Base-by-base conservation (phyloP, 148 eudicot species). In the Cornus suecica region DNA sequence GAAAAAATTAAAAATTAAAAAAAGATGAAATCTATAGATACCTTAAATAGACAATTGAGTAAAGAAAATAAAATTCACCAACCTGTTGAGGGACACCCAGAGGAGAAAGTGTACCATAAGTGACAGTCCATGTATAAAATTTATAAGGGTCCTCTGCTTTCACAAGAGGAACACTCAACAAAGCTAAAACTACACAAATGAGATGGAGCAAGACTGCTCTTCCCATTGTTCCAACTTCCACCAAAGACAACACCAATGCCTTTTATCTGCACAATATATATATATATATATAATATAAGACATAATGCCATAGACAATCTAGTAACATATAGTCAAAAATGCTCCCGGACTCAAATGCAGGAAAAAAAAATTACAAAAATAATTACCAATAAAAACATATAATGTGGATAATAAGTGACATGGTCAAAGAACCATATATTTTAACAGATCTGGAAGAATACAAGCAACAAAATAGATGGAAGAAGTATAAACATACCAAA, bases 71-170 rank as follows among this genome's bases (percentile, higher is more conserved):
- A 16, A 29, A 11, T 15, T 10, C 32, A 27, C 24, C 13, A 62
- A 94, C 98, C 98, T 92, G 94, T 80, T 94, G 94, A 42, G 97
- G 82, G 42, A 80, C 80, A 69, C 98, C 98, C 24, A 92, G 83
- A 77, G 97, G 91, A 67, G 88, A 78, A 85, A 78, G 72, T 18
- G 84, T 94, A 28, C 94, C 98, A 82, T 94, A 94, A 32, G 91
- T 94, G 23, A 87, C 93, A 20, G 91, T 89, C 98, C 97, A 92
- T 10, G 97, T 92, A 71, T 71, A 87, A 78, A 73, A 88, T 61
- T 74, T 78, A 48, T 94, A 91, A 22, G 91, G 84, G 77, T 94
- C 93, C n/a, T 92, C 97, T 51, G 92, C 90, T 74, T 80, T 80
- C 25, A 85, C 92, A 14, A 80, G 3, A 58, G 62, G 65, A 34